Base-by-base conservation (phyloP, 2,329 filamentous ascomycete genomes). In the Pezicula radicicola region DNA sequence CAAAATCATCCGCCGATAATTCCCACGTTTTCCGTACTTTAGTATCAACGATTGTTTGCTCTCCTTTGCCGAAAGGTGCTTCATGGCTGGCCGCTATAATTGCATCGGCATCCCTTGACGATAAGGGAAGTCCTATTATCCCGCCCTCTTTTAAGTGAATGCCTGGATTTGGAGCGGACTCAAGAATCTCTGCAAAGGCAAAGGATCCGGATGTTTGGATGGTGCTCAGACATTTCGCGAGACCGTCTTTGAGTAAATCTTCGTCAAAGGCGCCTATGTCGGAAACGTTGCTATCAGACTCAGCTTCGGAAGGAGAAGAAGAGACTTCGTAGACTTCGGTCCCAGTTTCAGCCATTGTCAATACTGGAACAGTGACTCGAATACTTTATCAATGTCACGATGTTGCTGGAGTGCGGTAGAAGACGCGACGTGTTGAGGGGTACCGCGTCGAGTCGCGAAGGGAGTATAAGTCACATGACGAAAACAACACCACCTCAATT, bases 21-120 rank as follows among this genome's bases (percentile, higher is more conserved):
- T 78, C 71, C 70, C 70, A 75, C 0, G 69, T 74, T 10, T 75
- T 76, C 3, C 70, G 66, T 0, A 73, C 69, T 4, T 50, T 76
- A 25, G 25, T 25, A 25, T 25, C 72, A 12, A 75, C 68, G 4
- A 73, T 48, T 4, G 70, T 73, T 8, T 74, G 62, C 19, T 60
- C 68, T 1, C 69, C 72, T 50, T 69, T 73, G 5, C 70, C 70
- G 46, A 62, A 72, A 2, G 73, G 70, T 0, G 66, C 66, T 40
- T 67, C 40, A 46, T 33, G 30, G 30, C 30, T 33, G 12, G 30
- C 30, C 12, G 30, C 30, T 10, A 33, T 40, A 16, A 40, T 40
- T 10, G 37, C 37, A 16, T 40, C 37, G 7, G 37, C 37, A 40
- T 40, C 36, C 18, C 37, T n/a, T 8, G 7, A 8, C 15, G 37